phyloP scores from a whole-genome alignment of 1,139 yeast species.

The Hyphopichia burtonii region DNA sequence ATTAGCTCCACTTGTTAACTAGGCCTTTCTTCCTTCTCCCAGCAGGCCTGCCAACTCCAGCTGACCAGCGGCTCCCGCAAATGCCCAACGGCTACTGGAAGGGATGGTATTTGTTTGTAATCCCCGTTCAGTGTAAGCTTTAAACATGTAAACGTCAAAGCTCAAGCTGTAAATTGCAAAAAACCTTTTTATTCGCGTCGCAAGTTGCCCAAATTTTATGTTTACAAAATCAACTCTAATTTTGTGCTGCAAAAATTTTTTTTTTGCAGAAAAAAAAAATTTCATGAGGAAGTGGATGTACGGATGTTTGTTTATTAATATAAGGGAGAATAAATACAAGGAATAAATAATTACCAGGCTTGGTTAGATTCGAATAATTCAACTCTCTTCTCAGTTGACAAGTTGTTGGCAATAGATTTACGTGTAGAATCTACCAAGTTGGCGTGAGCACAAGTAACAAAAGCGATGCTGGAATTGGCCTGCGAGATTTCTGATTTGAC shows the following conservation, averaged over 20 bases:
- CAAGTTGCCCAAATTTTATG: neutral
- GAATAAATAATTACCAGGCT: constrained; percentile 24
- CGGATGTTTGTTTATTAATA: too few species aligned
- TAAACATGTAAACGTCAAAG: neutral
- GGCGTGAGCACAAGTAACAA: constrained; percentile 43
- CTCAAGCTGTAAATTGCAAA: neutral
- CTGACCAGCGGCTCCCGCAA: too few species aligned
- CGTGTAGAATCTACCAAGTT: constrained; percentile 41
- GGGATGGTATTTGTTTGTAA: too few species aligned
- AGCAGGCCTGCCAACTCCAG: too few species aligned
- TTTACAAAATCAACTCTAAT: neutral
- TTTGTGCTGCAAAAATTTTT: neutral
- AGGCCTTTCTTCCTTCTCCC: too few species aligned
- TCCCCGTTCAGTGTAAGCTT: neutral
- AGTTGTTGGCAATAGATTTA: constrained; percentile 28
- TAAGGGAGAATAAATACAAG: too few species aligned
- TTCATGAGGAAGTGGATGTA: neutral
- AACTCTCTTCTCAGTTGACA: constrained; percentile 29
- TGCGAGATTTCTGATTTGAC: constrained; percentile 32
- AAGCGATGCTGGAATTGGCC: constrained; percentile 31
- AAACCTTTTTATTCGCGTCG: neutral
- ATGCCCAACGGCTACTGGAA: too few species aligned
- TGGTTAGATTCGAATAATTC: constrained; percentile 45
- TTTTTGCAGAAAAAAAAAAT: too few species aligned
- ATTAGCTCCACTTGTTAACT: too few species aligned